A percentile compares a stretch with the other conserved stretches of the same genome.
Evolutionary conservation across 352 stramenopile genomes (phyloP).

Genomic region (Globisporangium middletonii): DNA sequence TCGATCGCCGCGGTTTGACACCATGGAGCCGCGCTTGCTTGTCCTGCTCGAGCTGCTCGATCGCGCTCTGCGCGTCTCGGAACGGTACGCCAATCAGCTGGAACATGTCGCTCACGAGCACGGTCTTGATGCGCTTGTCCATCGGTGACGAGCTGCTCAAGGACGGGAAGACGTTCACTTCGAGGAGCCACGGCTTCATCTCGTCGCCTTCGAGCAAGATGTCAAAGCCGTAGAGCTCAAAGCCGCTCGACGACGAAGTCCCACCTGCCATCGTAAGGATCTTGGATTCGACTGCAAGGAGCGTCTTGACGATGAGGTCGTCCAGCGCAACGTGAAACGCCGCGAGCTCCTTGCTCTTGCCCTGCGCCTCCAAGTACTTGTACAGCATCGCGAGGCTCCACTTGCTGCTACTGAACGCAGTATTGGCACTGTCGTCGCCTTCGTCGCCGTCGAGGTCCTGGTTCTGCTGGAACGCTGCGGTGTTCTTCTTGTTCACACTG

Average conservation of each 20-base stretch:
- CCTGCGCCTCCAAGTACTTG: slow-evolving; percentile 36
- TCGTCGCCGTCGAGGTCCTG: slow-evolving; percentile 44
- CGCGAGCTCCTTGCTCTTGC: slow-evolving; percentile 31
- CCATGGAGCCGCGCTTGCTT: slow-evolving; percentile 47
- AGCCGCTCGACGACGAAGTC: slow-evolving; percentile 36
- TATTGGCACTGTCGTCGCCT: slow-evolving; percentile 1
- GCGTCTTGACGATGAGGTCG: slow-evolving; percentile 86
- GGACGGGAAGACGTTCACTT: slow-evolving; percentile 89
- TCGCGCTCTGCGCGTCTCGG: slow-evolving; percentile 24
- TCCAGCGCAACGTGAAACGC: slow-evolving; percentile 43
- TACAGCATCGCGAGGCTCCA: slow-evolving; percentile 68
- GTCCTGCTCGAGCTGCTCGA: slow-evolving; percentile 30
- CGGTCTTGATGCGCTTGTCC: slow-evolving; percentile 89
- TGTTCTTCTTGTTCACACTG: slow-evolving; percentile 90
- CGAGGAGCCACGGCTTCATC: slow-evolving; percentile 82
- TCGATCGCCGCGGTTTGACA: slow-evolving; percentile 19
- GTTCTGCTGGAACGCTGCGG: slow-evolving; percentile 60
- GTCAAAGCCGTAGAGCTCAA: slow-evolving; percentile 89
- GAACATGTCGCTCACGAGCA: slow-evolving; percentile 83
- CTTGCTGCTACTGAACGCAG: slow-evolving; percentile 58
- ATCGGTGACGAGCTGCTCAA: slow-evolving; percentile 81
- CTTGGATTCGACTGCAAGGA: slow-evolving; percentile 82
- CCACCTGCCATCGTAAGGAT: slow-evolving; percentile 31
- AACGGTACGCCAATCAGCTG: slow-evolving; percentile 70
- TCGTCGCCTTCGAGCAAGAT: slow-evolving; percentile 70